A percentile compares a stretch with the other conserved stretches of the same genome.
Conservation (phyloP, 768 basidiomycete species). For the Hortiboletus flavorubellus region DNA sequence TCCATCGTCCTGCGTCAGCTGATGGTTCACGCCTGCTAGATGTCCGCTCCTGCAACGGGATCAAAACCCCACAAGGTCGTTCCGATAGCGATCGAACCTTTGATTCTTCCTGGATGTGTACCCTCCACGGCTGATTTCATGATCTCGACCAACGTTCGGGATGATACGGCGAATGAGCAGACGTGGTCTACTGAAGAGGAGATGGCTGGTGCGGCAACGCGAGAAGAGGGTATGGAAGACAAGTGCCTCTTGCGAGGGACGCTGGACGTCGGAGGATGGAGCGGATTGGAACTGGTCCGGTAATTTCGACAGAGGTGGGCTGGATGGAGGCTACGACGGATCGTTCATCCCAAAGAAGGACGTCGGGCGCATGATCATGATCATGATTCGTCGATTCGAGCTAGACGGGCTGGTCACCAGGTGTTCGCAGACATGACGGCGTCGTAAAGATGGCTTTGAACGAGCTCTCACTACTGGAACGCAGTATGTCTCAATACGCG, state of each 20-base stretch:
- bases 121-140: constrained; percentile 75
- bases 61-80: constrained; percentile 33
- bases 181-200: constrained; percentile 99
- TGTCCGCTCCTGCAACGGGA: constrained; percentile 52
- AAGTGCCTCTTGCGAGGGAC: constrained; percentile 57
- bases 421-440: constrained; percentile 52
- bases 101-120: constrained; percentile 58
- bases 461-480: constrained; percentile 4
- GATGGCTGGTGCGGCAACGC: constrained; percentile 48
- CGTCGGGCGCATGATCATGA: constrained; percentile 73
- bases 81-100: constrained; percentile 68
- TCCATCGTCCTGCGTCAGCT: background rate
- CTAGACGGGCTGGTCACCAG: constrained; percentile 36
- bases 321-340: constrained; percentile 58
- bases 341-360: constrained; percentile 81
- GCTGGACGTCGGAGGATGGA: constrained; percentile 27
- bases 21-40: constrained; percentile 41
- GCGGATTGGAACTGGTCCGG: background rate
- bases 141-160: constrained; percentile 82
- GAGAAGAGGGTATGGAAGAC: constrained; percentile 16
- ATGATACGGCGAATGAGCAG: constrained; percentile 91
- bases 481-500: no score
- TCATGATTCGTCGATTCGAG: constrained; percentile 68
- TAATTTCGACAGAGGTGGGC: background rate
- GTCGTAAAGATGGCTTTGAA: constrained; percentile 70